Evolutionary conservation across 176 grass and related monocot species (phyloP), one percentile per base, ranked within the genome.

Genomic region (Triticum urartu): DNA sequence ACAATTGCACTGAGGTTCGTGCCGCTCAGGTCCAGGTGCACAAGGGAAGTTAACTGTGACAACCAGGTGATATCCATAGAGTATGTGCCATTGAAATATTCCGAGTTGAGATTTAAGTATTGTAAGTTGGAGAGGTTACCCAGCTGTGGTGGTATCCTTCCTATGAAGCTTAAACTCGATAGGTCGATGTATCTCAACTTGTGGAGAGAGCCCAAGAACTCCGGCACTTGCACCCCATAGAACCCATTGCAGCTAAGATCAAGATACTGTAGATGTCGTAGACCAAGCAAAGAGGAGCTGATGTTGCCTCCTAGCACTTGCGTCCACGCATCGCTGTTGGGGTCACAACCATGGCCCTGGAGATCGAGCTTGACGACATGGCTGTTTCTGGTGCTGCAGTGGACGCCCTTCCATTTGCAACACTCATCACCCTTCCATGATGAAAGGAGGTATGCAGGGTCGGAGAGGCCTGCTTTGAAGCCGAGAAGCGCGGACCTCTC

Each of bases 291-390:
- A 0, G 15, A 54, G 50, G 50, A 18, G 50, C 50, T 54, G 0
- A 54, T 54, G 5, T 54, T 54, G 15, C 50, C 50, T 54, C 50
- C 50, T 18, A 54, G 50, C 50, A 18, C 1, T 15, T 1, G 12
- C 1, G 3, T 17, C 14, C 4, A 1, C 4, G 1, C 14, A 9
- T 52, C 13, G 4, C 0, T 2, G 14, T 0, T 17, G 5, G 0
- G 0, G 48, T 71, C 13, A 20, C 35, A 71, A 22, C 9, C 18
- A 22, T 5, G 0, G 4, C 68, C 68, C 0, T 0, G 20, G 24
- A 89, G 83, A 59, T 81, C 21, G 0, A 90, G 77, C 59, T 24
- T 20, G 11, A 86, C 12, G 3, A 86, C 77, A 82, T 90, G 88
- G 32, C 24, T 63, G 14, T 69, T 85, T 6, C 64, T 24, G 15